Evolutionary conservation across 768 basidiomycete genomes (phyloP).

Genomic region (Stropharia rugosoannulata): DNA sequence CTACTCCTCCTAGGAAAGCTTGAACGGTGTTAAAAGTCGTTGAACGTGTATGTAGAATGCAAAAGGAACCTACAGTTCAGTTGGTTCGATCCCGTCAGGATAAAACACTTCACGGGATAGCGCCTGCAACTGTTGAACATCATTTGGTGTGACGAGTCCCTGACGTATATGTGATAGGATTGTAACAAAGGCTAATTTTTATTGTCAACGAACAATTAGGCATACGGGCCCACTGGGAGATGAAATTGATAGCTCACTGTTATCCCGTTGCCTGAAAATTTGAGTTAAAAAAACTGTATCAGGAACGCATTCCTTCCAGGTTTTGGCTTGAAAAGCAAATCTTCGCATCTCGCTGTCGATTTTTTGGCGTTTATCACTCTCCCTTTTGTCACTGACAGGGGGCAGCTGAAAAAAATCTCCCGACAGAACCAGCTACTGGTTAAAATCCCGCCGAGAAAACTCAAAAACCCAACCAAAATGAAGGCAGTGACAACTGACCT

Average conservation of each 20-base stretch:
- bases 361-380: constrained; percentile 9
- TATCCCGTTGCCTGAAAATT: constrained; percentile 75
- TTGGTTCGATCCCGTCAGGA: constrained; percentile 73
- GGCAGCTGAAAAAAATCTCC: constrained; percentile 86
- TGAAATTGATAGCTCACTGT: constrained; percentile 28
- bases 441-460: too few species aligned
- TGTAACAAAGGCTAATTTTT: constrained; percentile 73
- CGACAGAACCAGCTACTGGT: constrained; percentile 58
- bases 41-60: not conserved
- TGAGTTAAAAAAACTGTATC: constrained; percentile 46
- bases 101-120: constrained; percentile 61
- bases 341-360: constrained; percentile 38
- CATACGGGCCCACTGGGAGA: not conserved
- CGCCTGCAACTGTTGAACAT: constrained; percentile 52
- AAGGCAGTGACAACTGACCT: constrained; percentile 1
- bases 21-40: not conserved
- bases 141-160: constrained; percentile 53
- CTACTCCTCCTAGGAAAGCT: constrained; percentile 75
- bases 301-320: constrained; percentile 57
- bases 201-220: not conserved
- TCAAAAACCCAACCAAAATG: too few species aligned
- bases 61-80: constrained; percentile 59
- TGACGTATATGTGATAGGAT: constrained; percentile 89
- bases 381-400: constrained; percentile 51
- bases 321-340: constrained; percentile 66